phyloP scores from a whole-genome alignment of 306 rosid genomes.

The Vigna trinervia region DNA sequence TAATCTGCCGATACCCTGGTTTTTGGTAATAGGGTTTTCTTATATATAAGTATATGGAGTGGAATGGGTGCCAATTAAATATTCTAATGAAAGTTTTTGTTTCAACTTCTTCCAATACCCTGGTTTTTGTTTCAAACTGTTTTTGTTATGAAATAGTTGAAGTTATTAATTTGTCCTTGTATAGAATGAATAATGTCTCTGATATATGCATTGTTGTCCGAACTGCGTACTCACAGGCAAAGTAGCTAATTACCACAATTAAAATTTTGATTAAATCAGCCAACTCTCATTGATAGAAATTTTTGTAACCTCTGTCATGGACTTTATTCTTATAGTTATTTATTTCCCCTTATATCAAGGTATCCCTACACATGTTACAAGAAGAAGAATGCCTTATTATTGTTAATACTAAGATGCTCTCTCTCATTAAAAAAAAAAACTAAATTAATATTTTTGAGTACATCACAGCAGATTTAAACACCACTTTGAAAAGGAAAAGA shows the following conservation, averaged over 20 bases:
- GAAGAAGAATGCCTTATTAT: no score
- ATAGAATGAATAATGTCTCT: not conserved
- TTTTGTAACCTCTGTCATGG: no score
- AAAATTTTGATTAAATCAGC: no score
- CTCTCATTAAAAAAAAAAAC: not conserved
- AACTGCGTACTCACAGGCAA: not conserved
- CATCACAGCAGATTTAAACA: not conserved
- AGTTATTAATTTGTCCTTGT: no score
- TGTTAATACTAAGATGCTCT: no score
- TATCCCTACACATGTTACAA: not conserved
- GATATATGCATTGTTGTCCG: not conserved
- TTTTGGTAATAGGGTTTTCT: not conserved
- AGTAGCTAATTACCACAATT: no score
- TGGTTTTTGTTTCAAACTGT: not conserved
- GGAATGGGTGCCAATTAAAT: not conserved
- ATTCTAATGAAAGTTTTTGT: not conserved
- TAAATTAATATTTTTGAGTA: not conserved
- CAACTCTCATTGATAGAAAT: no score
- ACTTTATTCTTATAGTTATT: no score
- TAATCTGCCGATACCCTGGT: not conserved
- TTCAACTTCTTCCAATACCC: no score
- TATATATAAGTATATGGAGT: not conserved
- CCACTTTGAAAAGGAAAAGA: not conserved
- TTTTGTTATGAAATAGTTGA: not conserved
- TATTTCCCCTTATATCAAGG: no score